These are phyloP conservation scores for Obelidium mucronatum DNA, from an alignment of 192 early-diverging fungal species.

Conservation along the genomic window DNA sequence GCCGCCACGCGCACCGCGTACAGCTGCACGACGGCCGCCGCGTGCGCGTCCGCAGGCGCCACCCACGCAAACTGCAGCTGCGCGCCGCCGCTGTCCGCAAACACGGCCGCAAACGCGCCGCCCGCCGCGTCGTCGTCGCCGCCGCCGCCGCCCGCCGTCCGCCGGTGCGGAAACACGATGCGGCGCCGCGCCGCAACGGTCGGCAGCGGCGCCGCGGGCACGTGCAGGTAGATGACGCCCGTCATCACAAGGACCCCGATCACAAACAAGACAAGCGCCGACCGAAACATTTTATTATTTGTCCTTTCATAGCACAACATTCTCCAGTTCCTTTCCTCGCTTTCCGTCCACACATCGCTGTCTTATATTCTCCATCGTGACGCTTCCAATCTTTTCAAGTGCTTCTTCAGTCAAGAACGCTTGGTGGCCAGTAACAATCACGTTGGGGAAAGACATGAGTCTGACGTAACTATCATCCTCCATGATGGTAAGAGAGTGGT, in stretches of 20 bases:
- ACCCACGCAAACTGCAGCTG: constrained; percentile 10
- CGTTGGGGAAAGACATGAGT: constrained; percentile 53
- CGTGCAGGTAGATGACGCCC: constrained; percentile 16
- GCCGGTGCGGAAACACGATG: constrained; percentile 13
- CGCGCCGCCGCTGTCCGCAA: neutral
- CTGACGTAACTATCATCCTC: constrained; percentile 50
- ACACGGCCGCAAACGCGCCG: neutral
- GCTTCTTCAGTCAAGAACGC: constrained; percentile 60
- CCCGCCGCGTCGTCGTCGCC: neutral
- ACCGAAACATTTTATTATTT: too few relatives aligned
- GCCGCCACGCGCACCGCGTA: neutral
- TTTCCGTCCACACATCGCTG: constrained; percentile 45
- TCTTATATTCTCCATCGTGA: constrained; percentile 48
- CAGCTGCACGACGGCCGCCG: constrained; percentile 5
- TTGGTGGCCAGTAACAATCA: constrained; percentile 57
- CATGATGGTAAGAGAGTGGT: constrained; percentile 41
- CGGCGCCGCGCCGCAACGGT: neutral
- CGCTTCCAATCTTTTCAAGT: constrained; percentile 45
- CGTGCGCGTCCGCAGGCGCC: neutral
- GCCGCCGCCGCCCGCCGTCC: neutral
- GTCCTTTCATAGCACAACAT: constrained; percentile 37
- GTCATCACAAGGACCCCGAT: neutral
- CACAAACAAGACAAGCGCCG: neutral
- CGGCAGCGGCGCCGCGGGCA: neutral
- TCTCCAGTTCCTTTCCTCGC: constrained; percentile 42